Evolutionary conservation across 2,329 filamentous ascomycete species (phyloP).

Genomic region (Arthrobotrys sphaeroides): DNA sequence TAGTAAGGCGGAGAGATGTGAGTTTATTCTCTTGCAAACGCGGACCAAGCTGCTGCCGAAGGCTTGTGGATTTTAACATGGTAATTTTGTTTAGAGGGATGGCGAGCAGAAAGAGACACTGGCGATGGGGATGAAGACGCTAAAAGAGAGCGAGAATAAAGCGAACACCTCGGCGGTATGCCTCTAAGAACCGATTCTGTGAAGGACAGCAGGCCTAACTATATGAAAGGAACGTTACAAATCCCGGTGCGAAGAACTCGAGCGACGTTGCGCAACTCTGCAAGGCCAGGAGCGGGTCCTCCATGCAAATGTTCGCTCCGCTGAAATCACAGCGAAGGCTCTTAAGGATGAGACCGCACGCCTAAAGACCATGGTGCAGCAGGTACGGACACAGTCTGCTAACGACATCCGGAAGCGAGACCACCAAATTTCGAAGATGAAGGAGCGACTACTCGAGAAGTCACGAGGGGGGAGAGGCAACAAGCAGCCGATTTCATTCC

Average conservation of each 20-base stretch:
- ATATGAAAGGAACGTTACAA: slow-evolving; percentile 65
- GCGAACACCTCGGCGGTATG: slow-evolving; percentile 52
- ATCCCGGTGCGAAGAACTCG: slow-evolving; percentile 67
- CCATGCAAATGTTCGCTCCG: slow-evolving; percentile 74
- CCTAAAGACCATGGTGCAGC: slow-evolving; percentile 80
- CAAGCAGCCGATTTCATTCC: slow-evolving; percentile 61
- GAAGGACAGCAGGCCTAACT: slow-evolving; percentile 47
- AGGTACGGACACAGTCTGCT: slow-evolving; percentile 85
- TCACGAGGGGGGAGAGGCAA: slow-evolving; percentile 68
- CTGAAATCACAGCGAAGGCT: slow-evolving; percentile 77
- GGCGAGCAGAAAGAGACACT: slow-evolving; percentile 86
- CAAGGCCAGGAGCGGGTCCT: slow-evolving; percentile 77
- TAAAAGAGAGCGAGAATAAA: slow-evolving; percentile 73
- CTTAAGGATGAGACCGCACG: slow-evolving; percentile 84
- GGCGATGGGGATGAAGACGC: slow-evolving; percentile 76
- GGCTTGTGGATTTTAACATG: slow-evolving; percentile 1
- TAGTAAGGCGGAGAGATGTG: slow-evolving; percentile 90
- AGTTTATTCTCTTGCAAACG: slow-evolving; percentile 59
- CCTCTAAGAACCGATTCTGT: slow-evolving; percentile 11
- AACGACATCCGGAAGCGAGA: slow-evolving; percentile 93
- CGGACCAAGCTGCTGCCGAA: neutral
- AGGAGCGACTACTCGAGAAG: slow-evolving; percentile 81
- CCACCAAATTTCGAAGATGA: slow-evolving; percentile 85
- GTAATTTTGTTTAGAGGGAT: slow-evolving; percentile 72
- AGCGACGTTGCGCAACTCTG: slow-evolving; percentile 67